Conservation (phyloP, 805 yeast genomes). For the Candida mattraensis region DNA sequence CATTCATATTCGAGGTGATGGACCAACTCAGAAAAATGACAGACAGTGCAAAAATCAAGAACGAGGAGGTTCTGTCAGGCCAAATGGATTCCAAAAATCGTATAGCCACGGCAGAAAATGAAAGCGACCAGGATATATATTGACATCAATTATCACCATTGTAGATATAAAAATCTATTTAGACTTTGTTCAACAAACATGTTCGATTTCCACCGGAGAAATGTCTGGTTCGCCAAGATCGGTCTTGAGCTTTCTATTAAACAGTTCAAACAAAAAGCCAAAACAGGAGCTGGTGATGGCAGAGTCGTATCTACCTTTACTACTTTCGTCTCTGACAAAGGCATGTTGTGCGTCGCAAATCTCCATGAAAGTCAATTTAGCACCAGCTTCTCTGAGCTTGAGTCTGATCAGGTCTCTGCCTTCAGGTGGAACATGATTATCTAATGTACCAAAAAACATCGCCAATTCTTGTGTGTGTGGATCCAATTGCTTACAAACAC, state of each 20-base stretch:
- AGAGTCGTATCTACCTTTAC: conserved; percentile 83
- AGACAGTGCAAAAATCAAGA: conserved; percentile 29
- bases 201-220: conserved; percentile 48
- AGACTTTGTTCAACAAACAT: conserved; percentile 53
- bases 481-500: conserved; percentile 50
- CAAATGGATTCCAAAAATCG: conserved; percentile 5
- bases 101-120: conserved; percentile 12
- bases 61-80: conserved; percentile 8
- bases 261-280: conserved; percentile 68
- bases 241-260: conserved; percentile 62
- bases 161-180: not conserved
- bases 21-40: conserved; percentile 63
- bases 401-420: conserved; percentile 73
- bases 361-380: conserved; percentile 70
- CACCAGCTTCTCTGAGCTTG: conserved; percentile 55
- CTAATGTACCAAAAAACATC: conserved; percentile 75
- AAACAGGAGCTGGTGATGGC: conserved; percentile 68
- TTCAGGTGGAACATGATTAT: conserved; percentile 75
- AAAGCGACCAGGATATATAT: conserved; percentile 28
- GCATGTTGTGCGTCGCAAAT: conserved; percentile 82
- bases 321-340: conserved; percentile 72
- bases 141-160: conserved; percentile 13
- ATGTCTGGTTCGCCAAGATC: conserved; percentile 68
- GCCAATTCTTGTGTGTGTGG: conserved; percentile 53
- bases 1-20: conserved; percentile 81